Conservation (phyloP, 331 rosid genomes). For the Prunus yedoensis region DNA sequence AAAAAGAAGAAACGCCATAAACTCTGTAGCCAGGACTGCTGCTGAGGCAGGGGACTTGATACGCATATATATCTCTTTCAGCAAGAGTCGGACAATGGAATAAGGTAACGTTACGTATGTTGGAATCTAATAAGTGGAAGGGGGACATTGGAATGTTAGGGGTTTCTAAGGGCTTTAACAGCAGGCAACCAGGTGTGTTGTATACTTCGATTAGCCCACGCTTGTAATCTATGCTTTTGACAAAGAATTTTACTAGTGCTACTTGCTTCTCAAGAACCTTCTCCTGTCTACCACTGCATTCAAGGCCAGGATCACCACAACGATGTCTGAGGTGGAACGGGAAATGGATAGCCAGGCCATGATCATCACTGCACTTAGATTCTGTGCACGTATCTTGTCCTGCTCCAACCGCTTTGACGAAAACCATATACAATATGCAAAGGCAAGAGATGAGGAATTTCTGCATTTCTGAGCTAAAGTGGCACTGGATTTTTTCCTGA, state of each 20-base stretch:
- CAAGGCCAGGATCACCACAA: not conserved
- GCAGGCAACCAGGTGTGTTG: not conserved
- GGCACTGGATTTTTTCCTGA: no score
- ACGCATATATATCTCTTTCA: not conserved
- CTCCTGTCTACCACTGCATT: not conserved
- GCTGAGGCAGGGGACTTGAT: not conserved
- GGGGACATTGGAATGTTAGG: not conserved
- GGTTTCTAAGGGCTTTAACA: not conserved
- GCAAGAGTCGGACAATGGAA: slow-evolving; percentile 2
- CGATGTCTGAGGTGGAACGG: slow-evolving; percentile 15
- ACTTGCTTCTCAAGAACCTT: not conserved
- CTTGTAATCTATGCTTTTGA: slow-evolving; percentile 9
- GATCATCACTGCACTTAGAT: slow-evolving; percentile 2
- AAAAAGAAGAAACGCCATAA: no score
- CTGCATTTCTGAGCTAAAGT: not conserved
- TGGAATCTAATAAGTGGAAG: fast-evolving
- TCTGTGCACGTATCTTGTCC: not conserved
- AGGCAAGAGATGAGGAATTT: not conserved
- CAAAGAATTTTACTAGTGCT: not conserved
- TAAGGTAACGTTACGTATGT: not conserved
- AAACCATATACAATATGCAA: not conserved
- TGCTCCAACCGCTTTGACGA: not conserved
- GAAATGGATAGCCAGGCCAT: not conserved
- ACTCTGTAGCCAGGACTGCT: no score
- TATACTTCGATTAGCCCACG: not conserved